Evolutionary conservation across 176 grass and related monocot species (phyloP).

Genomic region (Cymbopogon citratus): DNA sequence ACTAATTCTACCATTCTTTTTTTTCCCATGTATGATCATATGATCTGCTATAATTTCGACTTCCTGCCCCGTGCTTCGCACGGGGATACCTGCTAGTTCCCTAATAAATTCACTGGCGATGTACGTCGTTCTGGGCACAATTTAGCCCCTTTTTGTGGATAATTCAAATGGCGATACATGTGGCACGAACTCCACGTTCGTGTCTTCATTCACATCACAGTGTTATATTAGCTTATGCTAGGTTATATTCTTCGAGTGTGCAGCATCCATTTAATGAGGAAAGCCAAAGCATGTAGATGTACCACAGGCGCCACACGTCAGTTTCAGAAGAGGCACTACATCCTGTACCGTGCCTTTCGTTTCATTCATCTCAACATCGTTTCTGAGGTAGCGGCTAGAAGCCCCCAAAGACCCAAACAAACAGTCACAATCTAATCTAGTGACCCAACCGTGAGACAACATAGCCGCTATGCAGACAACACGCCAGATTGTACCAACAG

Average conservation of each 20-base stretch:
- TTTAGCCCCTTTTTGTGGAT: neutral
- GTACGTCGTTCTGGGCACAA: neutral
- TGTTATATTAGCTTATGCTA: neutral
- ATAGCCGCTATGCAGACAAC: neutral
- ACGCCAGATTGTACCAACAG: neutral
- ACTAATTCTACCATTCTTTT: no score
- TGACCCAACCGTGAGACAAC: slow-evolving; percentile 20
- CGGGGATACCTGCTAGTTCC: no score
- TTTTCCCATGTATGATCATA: no score
- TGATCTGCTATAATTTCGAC: no score
- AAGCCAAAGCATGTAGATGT: neutral
- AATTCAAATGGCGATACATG: neutral
- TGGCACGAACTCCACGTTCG: neutral
- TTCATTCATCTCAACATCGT: neutral
- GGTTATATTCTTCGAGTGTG: no score
- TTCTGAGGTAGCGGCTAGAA: neutral
- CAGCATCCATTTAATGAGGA: neutral
- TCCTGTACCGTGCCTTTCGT: neutral
- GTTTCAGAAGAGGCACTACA: neutral
- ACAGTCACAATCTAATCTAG: neutral
- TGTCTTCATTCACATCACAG: neutral
- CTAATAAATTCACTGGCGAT: neutral
- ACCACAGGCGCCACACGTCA: neutral
- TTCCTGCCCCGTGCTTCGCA: no score
- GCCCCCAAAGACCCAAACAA: neutral